Percentiles rank a stretch among this genome's conserved stretches.
phyloP scores from a whole-genome alignment of 805 yeast species.

The Cyberlindnera petersonii region DNA sequence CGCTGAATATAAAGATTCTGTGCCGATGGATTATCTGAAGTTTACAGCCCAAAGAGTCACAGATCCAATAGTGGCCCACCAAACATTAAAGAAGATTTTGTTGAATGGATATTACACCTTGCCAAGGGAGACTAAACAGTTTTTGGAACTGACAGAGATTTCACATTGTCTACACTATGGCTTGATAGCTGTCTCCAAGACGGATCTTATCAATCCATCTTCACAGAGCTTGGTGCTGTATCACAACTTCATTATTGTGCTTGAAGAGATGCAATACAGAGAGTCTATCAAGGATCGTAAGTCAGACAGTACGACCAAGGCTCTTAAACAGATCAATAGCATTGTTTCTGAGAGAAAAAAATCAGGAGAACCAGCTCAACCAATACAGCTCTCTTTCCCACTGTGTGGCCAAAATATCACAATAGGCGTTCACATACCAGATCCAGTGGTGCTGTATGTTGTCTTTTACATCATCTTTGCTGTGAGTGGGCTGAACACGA shows the following conservation, averaged over 20 bases:
- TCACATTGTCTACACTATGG: constrained; percentile 15
- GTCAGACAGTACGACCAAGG: not conserved
- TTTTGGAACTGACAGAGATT: constrained; percentile 13
- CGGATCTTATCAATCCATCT: constrained; percentile 1
- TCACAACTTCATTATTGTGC: constrained; percentile 1
- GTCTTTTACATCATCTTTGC: constrained; percentile 13
- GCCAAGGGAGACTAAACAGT: constrained; percentile 5
- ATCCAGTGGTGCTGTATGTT: not conserved
- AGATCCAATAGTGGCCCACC: constrained; percentile 17
- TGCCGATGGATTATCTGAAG: constrained; percentile 10
- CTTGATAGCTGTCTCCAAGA: constrained; percentile 2
- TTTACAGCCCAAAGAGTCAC: constrained; percentile 6
- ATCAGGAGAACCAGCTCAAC: not conserved
- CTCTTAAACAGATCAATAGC: constrained; percentile 1
- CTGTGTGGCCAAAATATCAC: not conserved
- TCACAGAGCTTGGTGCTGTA: not conserved
- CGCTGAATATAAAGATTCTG: not conserved
- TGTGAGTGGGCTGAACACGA: constrained; percentile 9
- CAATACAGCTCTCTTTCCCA: not conserved
- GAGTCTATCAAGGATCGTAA: not conserved
- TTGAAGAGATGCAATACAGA: constrained; percentile 5
- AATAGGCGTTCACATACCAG: not conserved
- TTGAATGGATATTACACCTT: too few relatives aligned
- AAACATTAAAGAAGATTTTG: constrained; percentile 4
- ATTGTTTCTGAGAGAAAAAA: constrained; percentile 1